Evolutionary conservation across 345 rosid genomes (phyloP).

Genomic region (Camelina sativa): DNA sequence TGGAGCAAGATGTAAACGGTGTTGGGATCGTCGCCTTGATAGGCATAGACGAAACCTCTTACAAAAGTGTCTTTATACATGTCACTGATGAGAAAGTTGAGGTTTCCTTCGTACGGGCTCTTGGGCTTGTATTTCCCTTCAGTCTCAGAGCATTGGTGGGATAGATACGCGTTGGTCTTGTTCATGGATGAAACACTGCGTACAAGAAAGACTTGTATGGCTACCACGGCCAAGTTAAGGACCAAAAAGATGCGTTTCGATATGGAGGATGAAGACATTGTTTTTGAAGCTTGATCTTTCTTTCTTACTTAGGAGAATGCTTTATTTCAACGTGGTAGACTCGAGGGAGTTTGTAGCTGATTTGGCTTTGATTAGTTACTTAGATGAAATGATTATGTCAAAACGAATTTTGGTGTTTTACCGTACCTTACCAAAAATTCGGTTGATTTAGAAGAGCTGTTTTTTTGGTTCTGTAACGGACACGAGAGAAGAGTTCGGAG

Average conservation of each 20-base stretch:
- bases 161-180: conserved; percentile 4
- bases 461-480: neutral
- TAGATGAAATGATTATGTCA: neutral
- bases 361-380: neutral
- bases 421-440: neutral
- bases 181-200: conserved; percentile 8
- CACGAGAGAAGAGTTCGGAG: conserved; percentile 9
- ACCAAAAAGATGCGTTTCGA: conserved; percentile 3
- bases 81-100: neutral
- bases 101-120: neutral
- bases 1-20: conserved; percentile 18
- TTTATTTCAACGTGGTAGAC: neutral
- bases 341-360: neutral
- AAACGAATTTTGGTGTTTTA: neutral
- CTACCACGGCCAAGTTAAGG: neutral
- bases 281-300: neutral
- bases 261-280: neutral
- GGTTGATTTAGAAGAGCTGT: neutral
- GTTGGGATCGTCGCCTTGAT: conserved; percentile 19
- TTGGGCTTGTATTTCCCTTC: conserved; percentile 21
- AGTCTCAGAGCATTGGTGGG: conserved; percentile 2
- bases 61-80: neutral
- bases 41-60: conserved; percentile 5
- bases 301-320: neutral
- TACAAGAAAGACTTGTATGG: conserved; percentile 6